Evolutionary conservation across 2,329 filamentous ascomycete genomes (phyloP).

Genomic region (Juglanconis sp.): DNA sequence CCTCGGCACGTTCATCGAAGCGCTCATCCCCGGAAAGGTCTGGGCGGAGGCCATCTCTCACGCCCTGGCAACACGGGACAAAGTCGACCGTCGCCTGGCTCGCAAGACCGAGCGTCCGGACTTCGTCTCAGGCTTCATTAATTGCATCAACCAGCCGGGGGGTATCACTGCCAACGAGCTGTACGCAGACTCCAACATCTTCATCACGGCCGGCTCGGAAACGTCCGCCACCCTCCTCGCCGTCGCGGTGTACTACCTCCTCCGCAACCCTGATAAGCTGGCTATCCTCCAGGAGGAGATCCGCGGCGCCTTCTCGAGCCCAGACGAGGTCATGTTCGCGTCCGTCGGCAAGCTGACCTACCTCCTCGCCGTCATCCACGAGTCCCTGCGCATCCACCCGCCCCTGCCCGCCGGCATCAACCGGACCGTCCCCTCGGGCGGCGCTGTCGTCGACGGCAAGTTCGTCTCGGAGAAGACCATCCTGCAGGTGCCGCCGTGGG

Average conservation of each 20-base stretch:
- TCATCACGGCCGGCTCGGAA: slow-evolving; percentile 19
- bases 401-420: slow-evolving; percentile 12
- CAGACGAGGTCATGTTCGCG: slow-evolving; percentile 4
- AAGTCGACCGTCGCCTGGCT: slow-evolving; percentile 18
- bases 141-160: slow-evolving; percentile 2
- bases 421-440: slow-evolving; percentile 20
- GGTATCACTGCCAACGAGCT: slow-evolving; percentile 16
- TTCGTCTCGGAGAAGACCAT: slow-evolving; percentile 28
- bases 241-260: slow-evolving; percentile 16
- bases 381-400: slow-evolving; percentile 21
- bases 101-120: slow-evolving; percentile 14
- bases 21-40: slow-evolving; percentile 11
- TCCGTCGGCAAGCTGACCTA: slow-evolving; percentile 16
- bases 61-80: slow-evolving; percentile 16
- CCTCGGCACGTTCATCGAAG: slow-evolving; percentile 14
- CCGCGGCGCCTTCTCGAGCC: background rate
- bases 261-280: slow-evolving; percentile 14
- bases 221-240: slow-evolving; percentile 20
- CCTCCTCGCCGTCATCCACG: slow-evolving; percentile 18
- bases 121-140: slow-evolving; percentile 13
- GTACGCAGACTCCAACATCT: slow-evolving; percentile 19
- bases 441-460: slow-evolving; percentile 19
- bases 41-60: slow-evolving; percentile 14
- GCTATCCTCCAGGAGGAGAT: slow-evolving; percentile 11
- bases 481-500: slow-evolving; percentile 30